phyloP scores from a whole-genome alignment of 257 asterid species.

The Thymus mandschuricus region DNA sequence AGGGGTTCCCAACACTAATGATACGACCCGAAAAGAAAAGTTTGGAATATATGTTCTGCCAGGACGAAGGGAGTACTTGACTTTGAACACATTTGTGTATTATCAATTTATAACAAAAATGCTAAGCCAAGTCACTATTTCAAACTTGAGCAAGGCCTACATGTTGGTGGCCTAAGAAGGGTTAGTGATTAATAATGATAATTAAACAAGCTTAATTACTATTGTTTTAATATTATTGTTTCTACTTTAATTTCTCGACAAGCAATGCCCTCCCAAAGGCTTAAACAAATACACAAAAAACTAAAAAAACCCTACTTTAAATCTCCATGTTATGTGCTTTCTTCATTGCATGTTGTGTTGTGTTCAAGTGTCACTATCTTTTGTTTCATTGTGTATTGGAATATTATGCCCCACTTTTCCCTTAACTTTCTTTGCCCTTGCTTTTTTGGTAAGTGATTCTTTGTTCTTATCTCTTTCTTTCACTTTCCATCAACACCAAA shows the following conservation, averaged over 20 bases:
- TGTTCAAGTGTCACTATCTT: constrained; percentile 38
- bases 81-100: neutral
- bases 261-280: constrained; percentile 44
- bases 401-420: constrained; percentile 29
- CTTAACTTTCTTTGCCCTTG: neutral
- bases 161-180: constrained; percentile 40
- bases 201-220: neutral
- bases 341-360: constrained; percentile 38
- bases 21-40: too few species aligned
- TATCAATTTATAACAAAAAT: neutral
- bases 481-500: neutral
- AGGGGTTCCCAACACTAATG: too few species aligned
- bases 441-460: neutral
- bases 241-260: constrained; percentile 48
- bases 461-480: neutral
- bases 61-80: too few species aligned
- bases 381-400: constrained; percentile 38
- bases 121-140: neutral
- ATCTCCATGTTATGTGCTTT: constrained; percentile 33
- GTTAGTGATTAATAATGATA: constrained; percentile 25
- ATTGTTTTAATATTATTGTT: neutral
- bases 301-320: constrained; percentile 27
- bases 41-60: too few species aligned
- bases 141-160: constrained; percentile 4
- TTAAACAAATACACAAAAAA: constrained; percentile 17